A percentile compares a stretch with the other conserved stretches of the same genome.
phyloP scores from a whole-genome alignment of 1,284 basidiomycete genomes.

The Naganishia cerealis region DNA sequence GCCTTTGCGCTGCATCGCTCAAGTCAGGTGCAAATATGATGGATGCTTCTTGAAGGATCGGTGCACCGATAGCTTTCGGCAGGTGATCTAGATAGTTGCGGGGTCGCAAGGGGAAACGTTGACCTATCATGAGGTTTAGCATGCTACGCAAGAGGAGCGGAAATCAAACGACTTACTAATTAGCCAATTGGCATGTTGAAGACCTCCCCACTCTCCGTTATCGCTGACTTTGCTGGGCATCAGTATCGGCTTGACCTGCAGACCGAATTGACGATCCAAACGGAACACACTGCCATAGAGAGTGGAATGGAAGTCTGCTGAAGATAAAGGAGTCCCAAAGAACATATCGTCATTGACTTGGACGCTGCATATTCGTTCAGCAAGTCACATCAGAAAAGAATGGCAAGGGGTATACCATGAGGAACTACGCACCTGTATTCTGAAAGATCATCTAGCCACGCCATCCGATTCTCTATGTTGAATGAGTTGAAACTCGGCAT shows the following conservation, averaged over 20 bases:
- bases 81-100: constrained; percentile 50
- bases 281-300: constrained; percentile 49
- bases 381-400: not conserved
- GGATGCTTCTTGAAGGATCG: constrained; percentile 49
- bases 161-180: constrained; percentile 36
- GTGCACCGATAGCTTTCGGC: constrained; percentile 48
- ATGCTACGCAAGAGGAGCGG: too few relatives aligned
- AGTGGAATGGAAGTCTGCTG: constrained; percentile 45
- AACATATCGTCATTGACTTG: constrained; percentile 52
- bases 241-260: constrained; percentile 44
- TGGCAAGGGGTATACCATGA: not conserved
- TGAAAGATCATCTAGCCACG: constrained; percentile 47
- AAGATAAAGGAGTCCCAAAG: constrained; percentile 41
- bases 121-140: not conserved
- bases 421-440: constrained; percentile 32
- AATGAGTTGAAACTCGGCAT: constrained; percentile 51
- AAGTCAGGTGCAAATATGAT: constrained; percentile 48
- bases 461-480: constrained; percentile 49
- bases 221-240: constrained; percentile 43
- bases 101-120: constrained; percentile 46
- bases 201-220: constrained; percentile 47
- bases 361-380: constrained; percentile 32
- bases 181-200: constrained; percentile 49
- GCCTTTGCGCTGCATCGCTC: constrained; percentile 41
- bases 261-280: constrained; percentile 44